Percentiles rank a stretch among this genome's conserved stretches.
Evolutionary conservation across 2,329 filamentous ascomycete genomes (phyloP).

Genomic region (Cyphellophora europaea): DNA sequence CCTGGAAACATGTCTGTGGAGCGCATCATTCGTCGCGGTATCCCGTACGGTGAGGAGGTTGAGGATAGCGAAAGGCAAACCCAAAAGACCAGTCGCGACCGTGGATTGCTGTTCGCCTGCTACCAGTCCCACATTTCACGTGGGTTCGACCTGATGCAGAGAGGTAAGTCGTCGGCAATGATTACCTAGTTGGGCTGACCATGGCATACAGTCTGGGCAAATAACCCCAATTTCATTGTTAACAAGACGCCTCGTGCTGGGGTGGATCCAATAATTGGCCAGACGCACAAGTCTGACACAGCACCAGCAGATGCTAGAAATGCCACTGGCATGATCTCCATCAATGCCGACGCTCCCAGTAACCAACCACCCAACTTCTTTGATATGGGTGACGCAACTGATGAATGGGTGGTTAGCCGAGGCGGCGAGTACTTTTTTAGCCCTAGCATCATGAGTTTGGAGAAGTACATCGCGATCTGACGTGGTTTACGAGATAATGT

Average conservation of each 20-base stretch:
- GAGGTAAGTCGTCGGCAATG: too few species aligned
- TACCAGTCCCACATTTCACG: neutral
- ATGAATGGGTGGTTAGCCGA: neutral
- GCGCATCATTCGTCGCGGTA: neutral
- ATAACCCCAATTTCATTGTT: neutral
- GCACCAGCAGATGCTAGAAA: neutral
- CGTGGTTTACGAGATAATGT: neutral
- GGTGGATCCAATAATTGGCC: neutral
- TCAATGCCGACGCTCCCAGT: neutral
- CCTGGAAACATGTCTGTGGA: neutral
- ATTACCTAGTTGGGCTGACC: too few species aligned
- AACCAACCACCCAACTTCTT: neutral
- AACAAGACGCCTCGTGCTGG: neutral
- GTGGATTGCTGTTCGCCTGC: neutral
- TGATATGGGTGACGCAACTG: neutral
- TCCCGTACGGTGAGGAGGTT: neutral
- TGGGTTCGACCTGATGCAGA: neutral
- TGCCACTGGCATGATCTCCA: neutral
- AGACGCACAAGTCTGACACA: neutral
- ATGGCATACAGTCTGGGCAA: neutral
- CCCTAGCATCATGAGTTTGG: neutral
- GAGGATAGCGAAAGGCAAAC: neutral
- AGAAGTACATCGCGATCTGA: neutral
- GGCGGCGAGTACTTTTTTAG: neutral
- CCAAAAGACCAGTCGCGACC: neutral